Evolutionary conservation across 1,284 basidiomycete species (phyloP).

Genomic region (Leucoagaricus sp.): DNA sequence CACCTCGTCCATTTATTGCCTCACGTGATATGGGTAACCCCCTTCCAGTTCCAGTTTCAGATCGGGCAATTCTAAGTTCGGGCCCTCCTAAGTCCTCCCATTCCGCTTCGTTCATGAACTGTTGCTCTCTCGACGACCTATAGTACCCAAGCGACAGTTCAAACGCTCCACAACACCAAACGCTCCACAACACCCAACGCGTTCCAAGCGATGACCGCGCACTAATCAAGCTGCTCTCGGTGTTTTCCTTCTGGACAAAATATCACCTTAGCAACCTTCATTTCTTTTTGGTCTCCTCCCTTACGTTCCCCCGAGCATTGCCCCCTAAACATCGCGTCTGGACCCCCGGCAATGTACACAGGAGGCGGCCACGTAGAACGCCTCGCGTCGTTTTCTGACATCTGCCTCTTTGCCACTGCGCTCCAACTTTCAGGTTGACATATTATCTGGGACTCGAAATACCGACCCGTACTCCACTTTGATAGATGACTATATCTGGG

Average conservation of each 20-base stretch:
- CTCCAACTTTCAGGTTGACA: too few species aligned
- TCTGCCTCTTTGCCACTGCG: too few species aligned
- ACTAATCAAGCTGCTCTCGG: too few species aligned
- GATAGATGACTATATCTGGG: too few species aligned
- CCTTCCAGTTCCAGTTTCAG: background rate
- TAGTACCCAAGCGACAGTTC: background rate
- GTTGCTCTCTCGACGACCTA: background rate
- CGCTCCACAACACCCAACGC: too few species aligned
- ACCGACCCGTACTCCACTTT: too few species aligned
- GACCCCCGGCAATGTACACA: background rate
- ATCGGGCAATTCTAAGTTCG: background rate
- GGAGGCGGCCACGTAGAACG: too few species aligned
- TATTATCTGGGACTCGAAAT: too few species aligned
- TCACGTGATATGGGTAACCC: conserved; percentile 7
- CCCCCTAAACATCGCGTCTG: background rate
- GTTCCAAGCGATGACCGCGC: too few species aligned
- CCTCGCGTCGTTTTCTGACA: too few species aligned
- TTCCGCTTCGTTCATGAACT: background rate
- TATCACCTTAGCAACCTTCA: background rate
- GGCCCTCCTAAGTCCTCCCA: background rate
- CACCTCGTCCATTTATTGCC: background rate
- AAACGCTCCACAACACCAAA: too few species aligned
- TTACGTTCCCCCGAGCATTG: background rate
- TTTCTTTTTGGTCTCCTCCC: background rate
- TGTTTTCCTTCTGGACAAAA: too few species aligned